Conservation (phyloP, 2,329 filamentous ascomycete species). For the Aureobasidium lini region DNA sequence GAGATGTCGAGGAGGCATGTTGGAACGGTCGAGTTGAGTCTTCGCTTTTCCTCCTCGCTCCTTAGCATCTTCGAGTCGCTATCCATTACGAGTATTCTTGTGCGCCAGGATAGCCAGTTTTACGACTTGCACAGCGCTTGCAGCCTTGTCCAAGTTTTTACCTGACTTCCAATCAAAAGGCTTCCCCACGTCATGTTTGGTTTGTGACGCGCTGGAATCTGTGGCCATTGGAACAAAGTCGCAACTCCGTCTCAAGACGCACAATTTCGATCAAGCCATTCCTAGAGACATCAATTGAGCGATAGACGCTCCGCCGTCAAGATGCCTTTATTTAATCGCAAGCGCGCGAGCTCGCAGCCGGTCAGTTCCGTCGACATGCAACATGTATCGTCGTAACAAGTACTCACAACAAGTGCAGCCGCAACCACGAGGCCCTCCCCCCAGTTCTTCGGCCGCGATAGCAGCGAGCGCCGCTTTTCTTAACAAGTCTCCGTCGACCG, state of each 20-base stretch:
- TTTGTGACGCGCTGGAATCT: slow-evolving; percentile 9
- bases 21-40: neutral
- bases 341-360: slow-evolving; percentile 22
- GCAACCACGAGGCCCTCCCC: slow-evolving; percentile 39
- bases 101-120: neutral
- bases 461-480: slow-evolving; percentile 70
- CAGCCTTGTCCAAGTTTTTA: neutral
- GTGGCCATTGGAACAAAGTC: neutral
- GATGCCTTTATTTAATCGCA: slow-evolving; percentile 25
- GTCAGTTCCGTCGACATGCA: slow-evolving; percentile 23
- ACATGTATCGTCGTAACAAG: neutral
- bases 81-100: neutral
- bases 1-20: slow-evolving; percentile 1
- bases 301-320: neutral
- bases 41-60: neutral
- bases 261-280: slow-evolving; percentile 13
- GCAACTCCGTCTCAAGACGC: neutral
- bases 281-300: neutral
- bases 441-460: slow-evolving; percentile 65
- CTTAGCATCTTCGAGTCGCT: neutral
- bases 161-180: neutral
- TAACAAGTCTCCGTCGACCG: slow-evolving; percentile 55
- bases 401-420: slow-evolving; percentile 4
- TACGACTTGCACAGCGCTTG: neutral
- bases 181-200: slow-evolving; percentile 8